Base-by-base conservation (phyloP, 306 rosid species). In the peach (Prunus persica) region DNA sequence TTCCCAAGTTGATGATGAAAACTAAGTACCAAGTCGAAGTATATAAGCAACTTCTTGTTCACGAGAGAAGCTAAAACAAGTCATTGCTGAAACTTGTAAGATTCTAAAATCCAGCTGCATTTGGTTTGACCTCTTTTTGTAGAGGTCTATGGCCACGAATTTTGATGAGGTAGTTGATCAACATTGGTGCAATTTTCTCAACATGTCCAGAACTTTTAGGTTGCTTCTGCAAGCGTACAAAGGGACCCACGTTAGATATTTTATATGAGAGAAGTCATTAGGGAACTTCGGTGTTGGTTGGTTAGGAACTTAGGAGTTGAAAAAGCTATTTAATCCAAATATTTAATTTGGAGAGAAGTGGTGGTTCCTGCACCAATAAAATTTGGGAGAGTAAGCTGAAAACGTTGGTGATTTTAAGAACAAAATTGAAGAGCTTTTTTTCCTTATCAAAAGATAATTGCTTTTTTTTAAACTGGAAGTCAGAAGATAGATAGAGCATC, bases 121-220 rank as follows among this genome's bases (percentile, higher is more conserved):
- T 88, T 90, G 98, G 97, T 90, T 78, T 91, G 94, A 87, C 96
- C 24, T 49, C 3, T 5, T 41, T 72, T 62, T 61, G 47, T 16
- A 54, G 24, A 43, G 18, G 15, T 28, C 67, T 28, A 15, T 6
- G 67, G 1, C 5, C 22, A 63, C 67, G 28, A 45, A 58, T 69
- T 84, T 88, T 78, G 79, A 70, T 50, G 74, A 13, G 90, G 91
- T 94, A 67, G 98, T 83, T 89, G 79, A 94, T 86, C 97, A 87
- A 77, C 73, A 84, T 56, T 34, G 80, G 72, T 56, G 75, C 67
- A 51, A 70, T 78, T 71, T 84, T 87, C 86, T 76, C 67, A 47
- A 58, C 73, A 43, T 30, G 57, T 63, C 64, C 14, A 32, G 77
- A 25, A 71, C 18, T 49, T 69, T 76, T 56, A 56, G 81, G 80